Conservation (phyloP, 768 basidiomycete species). For the Amanita jacksonii region DNA sequence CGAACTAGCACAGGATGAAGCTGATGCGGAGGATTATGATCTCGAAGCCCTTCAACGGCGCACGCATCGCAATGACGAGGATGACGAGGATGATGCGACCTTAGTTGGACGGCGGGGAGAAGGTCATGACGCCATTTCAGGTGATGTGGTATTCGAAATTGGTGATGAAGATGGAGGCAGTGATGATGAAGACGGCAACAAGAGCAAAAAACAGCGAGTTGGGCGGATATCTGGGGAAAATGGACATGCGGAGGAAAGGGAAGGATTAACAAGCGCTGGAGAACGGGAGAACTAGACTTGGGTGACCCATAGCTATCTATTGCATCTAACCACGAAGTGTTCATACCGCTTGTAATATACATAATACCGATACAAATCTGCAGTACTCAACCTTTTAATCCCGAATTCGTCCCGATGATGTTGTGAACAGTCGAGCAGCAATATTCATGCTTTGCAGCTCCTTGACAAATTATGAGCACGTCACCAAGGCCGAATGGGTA, state of each 20-base stretch:
- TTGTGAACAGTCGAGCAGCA: conserved; percentile 78
- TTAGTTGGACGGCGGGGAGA: conserved; percentile 54
- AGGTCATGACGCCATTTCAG: conserved; percentile 37
- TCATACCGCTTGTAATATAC: conserved; percentile 7
- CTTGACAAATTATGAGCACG: conserved; percentile 24
- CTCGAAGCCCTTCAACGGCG: conserved; percentile 64
- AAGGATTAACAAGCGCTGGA: conserved; percentile 45
- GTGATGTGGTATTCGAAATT: conserved; percentile 81
- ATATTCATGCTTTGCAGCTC: conserved; percentile 97
- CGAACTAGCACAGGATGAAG: conserved; percentile 90
- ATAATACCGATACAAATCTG: conserved; percentile 6
- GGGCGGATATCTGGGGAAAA: conserved; percentile 39
- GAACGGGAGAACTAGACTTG: too few species aligned
- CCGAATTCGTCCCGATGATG: conserved; percentile 78
- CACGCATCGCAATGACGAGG: conserved; percentile 40
- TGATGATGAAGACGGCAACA: conserved; percentile 7
- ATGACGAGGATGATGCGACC: conserved; percentile 64
- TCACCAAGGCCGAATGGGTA: neutral
- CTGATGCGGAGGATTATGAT: conserved; percentile 90
- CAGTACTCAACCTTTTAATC: conserved; percentile 34
- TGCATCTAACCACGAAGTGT: conserved; percentile 12
- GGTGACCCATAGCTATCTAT: too few species aligned
- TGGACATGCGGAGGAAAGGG: conserved; percentile 47
- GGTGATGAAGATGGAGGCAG: conserved; percentile 71
- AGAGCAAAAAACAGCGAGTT: conserved; percentile 11